Conservation (phyloP, 225 moss, liverwort and hornwort genomes). For the Pseudoscleropodium purum region DNA sequence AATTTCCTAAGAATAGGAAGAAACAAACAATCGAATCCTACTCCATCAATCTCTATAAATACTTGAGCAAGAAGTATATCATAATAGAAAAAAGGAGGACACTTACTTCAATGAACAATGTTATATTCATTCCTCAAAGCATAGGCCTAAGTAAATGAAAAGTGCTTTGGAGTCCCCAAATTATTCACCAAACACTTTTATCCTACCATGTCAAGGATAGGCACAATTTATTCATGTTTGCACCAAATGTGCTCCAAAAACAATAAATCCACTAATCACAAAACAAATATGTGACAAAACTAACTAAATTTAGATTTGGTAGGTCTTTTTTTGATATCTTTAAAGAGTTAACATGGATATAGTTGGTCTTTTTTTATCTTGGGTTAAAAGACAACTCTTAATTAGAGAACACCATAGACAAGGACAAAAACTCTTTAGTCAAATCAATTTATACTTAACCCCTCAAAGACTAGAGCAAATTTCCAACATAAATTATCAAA, state of each 20-base stretch:
- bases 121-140: neutral
- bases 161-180: accelerated
- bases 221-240: no score
- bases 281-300: no score
- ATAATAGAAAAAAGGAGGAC: neutral
- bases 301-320: no score
- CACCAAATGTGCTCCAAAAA: no score
- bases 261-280: no score
- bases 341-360: neutral
- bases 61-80: neutral
- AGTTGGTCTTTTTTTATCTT: neutral
- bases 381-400: neutral
- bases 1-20: neutral
- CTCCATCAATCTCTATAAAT: neutral
- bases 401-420: accelerated
- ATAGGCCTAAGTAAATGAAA: neutral
- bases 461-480: neutral
- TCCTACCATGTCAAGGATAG: neutral
- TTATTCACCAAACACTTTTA: neutral
- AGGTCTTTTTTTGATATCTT: neutral
- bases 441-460: neutral
- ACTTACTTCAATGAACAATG: neutral
- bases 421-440: neutral
- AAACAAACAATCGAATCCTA: neutral
- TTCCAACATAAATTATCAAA: neutral